Evolutionary conservation across 176 grass and related monocot species (phyloP).

Genomic region (Saccharum spontaneum): DNA sequence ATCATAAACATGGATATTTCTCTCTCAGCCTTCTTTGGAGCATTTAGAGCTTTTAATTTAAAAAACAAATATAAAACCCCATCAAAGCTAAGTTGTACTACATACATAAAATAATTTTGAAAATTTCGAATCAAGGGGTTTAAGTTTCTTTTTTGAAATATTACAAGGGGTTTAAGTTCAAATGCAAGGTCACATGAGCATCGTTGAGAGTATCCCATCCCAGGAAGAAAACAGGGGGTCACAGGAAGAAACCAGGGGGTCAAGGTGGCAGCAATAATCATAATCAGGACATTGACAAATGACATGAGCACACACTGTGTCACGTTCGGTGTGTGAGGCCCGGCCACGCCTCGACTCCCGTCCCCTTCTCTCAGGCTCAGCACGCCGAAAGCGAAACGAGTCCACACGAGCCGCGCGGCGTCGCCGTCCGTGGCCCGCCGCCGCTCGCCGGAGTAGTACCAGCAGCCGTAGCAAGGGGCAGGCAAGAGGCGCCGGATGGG

Average conservation of each 20-base stretch:
- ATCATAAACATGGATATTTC: no score
- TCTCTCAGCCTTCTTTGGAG: no score
- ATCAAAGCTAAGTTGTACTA: no score
- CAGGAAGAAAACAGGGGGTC: neutral
- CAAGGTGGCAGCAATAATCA: conserved; percentile 19
- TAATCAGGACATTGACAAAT: conserved; percentile 33
- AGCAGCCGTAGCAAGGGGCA: neutral
- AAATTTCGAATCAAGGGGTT: neutral
- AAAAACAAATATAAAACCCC: no score
- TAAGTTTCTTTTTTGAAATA: neutral
- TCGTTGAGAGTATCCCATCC: conserved; percentile 1
- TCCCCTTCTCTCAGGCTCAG: neutral
- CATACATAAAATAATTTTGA: neutral
- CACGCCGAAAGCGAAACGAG: conserved; percentile 17
- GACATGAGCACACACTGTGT: conserved; percentile 36
- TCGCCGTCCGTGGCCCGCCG: conserved; percentile 26
- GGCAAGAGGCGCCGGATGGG: conserved; percentile 54
- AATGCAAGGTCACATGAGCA: conserved; percentile 26
- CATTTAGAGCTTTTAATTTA: no score
- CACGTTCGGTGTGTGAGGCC: conserved; percentile 39
- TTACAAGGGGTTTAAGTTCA: neutral
- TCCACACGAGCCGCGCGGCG: neutral
- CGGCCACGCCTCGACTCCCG: neutral
- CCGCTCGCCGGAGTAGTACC: conserved; percentile 10
- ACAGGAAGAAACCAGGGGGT: neutral